Evolutionary conservation across 371 early-diverging fungal species (phyloP).

Genomic region (Saksenaea oblongispora): DNA sequence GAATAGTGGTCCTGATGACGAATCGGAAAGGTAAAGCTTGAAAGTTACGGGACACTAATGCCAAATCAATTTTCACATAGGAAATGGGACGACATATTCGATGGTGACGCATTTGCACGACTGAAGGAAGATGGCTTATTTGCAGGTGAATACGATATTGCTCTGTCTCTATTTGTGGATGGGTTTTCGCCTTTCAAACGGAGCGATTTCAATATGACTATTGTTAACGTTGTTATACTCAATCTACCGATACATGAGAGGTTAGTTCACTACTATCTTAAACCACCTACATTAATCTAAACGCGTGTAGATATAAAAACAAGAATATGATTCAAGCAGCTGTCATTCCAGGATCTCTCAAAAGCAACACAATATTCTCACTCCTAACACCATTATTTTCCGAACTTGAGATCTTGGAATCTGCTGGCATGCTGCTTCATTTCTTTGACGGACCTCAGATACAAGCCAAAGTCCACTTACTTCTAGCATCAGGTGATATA

Average conservation of each 20-base stretch:
- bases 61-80: not conserved
- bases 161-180: conserved; percentile 1
- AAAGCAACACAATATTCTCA: not conserved
- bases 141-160: not conserved
- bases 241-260: not conserved
- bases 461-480: not conserved
- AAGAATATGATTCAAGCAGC: conserved; percentile 6
- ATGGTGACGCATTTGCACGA: not conserved
- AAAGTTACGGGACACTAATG: too few species aligned
- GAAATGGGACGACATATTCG: not conserved
- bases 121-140: not conserved
- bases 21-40: too few species aligned
- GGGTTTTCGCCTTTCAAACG: not conserved
- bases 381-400: conserved; percentile 6
- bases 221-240: conserved; percentile 3
- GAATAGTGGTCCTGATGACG: too few species aligned
- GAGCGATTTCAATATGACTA: not conserved
- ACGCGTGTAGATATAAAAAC: conserved; percentile 1
- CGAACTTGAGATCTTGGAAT: conserved; percentile 1
- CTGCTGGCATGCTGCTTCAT: not conserved
- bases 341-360: not conserved
- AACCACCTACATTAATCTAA: not conserved
- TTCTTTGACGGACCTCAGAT: not conserved
- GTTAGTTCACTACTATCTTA: too few species aligned
- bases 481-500: conserved; percentile 9